These are phyloP conservation scores for Aaosphaeria pasadenensis DNA, from an alignment of 2,329 filamentous ascomycete species.

Conservation along the genomic window DNA sequence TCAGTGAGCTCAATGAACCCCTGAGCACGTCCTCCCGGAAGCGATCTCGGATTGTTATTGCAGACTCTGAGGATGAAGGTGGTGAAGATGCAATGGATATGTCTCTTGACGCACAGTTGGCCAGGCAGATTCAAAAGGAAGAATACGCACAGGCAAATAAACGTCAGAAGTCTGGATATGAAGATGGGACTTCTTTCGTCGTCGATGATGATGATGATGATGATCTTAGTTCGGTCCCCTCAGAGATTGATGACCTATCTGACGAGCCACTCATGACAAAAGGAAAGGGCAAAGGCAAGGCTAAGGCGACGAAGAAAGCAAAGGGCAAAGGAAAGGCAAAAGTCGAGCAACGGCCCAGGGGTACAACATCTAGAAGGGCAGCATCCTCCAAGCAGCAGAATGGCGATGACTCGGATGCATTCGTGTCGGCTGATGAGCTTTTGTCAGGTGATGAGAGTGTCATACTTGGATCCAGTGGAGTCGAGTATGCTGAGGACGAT, in stretches of 20 bases:
- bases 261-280: neutral
- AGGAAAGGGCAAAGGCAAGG: constrained; percentile 24
- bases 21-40: constrained; percentile 20
- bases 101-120: constrained; percentile 51
- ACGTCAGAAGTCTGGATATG: constrained; percentile 29
- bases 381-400: constrained; percentile 14
- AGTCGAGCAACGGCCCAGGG: neutral
- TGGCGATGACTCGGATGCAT: constrained; percentile 5
- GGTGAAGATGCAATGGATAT: constrained; percentile 29
- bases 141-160: constrained; percentile 40
- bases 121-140: constrained; percentile 56
- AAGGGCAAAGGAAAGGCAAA: neutral
- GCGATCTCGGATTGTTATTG: constrained; percentile 16
- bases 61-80: constrained; percentile 25
- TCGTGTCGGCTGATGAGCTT: constrained; percentile 23
- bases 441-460: constrained; percentile 17
- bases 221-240: neutral
- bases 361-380: constrained; percentile 1
- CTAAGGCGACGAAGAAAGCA: constrained; percentile 11
- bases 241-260: neutral
- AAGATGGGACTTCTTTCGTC: constrained; percentile 6
- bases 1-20: constrained; percentile 12
- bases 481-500: constrained; percentile 8
- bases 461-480: constrained; percentile 9
- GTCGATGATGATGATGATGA: constrained; percentile 37